phyloP scores from a whole-genome alignment of 2,329 filamentous ascomycete genomes.

The Exophiala xenobiotica region DNA sequence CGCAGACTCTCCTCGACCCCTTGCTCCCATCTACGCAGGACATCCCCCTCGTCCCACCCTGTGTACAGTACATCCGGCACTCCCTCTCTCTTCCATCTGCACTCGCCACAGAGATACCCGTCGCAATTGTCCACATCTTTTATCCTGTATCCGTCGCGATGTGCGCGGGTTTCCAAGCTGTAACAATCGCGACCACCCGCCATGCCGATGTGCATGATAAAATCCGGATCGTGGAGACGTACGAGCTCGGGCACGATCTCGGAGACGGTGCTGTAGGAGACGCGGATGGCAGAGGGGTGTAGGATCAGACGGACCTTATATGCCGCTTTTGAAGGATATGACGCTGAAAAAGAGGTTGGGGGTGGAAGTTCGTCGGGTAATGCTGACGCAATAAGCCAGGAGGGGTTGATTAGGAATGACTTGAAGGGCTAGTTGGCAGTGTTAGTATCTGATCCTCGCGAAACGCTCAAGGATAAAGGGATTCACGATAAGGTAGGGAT shows the following conservation, averaged over 20 bases:
- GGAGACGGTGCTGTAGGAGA: slow-evolving; percentile 68
- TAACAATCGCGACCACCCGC: slow-evolving; percentile 65
- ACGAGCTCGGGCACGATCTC: slow-evolving; percentile 64
- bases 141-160: slow-evolving; percentile 69
- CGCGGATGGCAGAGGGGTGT: slow-evolving; percentile 66
- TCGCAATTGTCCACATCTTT: slow-evolving; percentile 64
- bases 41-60: slow-evolving; percentile 57
- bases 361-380: slow-evolving; percentile 65
- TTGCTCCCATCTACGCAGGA: slow-evolving; percentile 57
- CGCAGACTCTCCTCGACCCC: slow-evolving; percentile 29
- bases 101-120: slow-evolving; percentile 47
- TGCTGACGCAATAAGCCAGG: slow-evolving; percentile 70
- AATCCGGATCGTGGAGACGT: slow-evolving; percentile 55
- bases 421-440: slow-evolving; percentile 65
- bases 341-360: slow-evolving; percentile 41
- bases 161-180: slow-evolving; percentile 67
- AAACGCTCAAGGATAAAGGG: too few relatives aligned
- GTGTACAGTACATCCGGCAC: slow-evolving; percentile 55
- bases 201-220: slow-evolving; percentile 78
- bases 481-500: too few relatives aligned
- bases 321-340: slow-evolving; percentile 3
- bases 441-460: slow-evolving; percentile 3
- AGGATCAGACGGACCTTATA: slow-evolving; percentile 59
- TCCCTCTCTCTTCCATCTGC: slow-evolving; percentile 53
- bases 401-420: slow-evolving; percentile 72